Evolutionary conservation across 768 basidiomycete species (phyloP), one percentile per base, ranked within the genome.

Genomic region (Agaricus blazei): DNA sequence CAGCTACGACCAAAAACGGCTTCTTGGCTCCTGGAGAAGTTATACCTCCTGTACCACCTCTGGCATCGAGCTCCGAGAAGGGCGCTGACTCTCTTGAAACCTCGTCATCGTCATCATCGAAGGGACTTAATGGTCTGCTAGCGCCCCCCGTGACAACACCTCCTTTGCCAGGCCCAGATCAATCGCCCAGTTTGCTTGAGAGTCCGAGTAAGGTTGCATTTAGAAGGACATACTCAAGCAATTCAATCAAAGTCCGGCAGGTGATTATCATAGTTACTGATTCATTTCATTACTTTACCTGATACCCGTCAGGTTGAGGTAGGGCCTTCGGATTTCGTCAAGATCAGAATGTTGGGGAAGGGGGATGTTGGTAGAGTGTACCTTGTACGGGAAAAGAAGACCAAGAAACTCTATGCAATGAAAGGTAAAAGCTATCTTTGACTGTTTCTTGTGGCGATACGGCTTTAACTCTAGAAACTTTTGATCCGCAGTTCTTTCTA

Each of bases 301-400:
- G 48, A 23, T 51, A 47, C 48, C 48, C 51, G 53, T 26, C 62
- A 94, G 88, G 92, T 96, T 56, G 95, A 98, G 74, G 96, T 99
- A 26, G 82, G 87, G 24, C 96, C 97, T 54, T 85, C 85, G 47
- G 94, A 92, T 69, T 99, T 99, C 72, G 81, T 88, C 67, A 99
- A 99, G 77, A 77, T 98, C 73, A 97, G 95, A 75, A 81, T 99
- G 80, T 80, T 98, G n/a, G 97, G 97, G 46, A 93, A 97, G 69
- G 97, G 97, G 45, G 97, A 99, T 71, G 97, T 99, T 46, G 97
- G 97, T 19, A 90, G 96, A 69, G 97, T 99, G 41, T 99, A 98
- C 74, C 82, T 99, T 44, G 97, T 99, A 48, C 83, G 90, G 64
- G 97, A 99, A 76, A 98, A 99, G 84, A 98, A 98, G 80, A 86